phyloP scores from a whole-genome alignment of 495 filamentous ascomycete species.

The Pseudoneurospora amorphoporcata region DNA sequence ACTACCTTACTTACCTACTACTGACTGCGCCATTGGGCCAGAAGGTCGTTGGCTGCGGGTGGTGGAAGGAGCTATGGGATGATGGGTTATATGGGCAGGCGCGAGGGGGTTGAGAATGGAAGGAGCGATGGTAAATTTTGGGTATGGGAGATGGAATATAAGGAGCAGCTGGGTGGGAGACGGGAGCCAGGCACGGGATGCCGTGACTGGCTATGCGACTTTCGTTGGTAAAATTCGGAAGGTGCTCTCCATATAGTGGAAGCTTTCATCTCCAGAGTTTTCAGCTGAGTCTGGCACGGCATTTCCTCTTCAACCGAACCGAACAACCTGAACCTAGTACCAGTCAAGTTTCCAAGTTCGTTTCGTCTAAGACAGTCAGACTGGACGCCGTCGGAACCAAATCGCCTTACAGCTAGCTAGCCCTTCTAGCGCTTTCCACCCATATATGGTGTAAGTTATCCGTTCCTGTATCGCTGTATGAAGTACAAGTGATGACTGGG shows the following conservation, averaged over 20 bases:
- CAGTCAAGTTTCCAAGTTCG: not conserved
- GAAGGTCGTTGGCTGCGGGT: too few species aligned
- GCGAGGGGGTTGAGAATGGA: too few species aligned
- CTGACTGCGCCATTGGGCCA: too few species aligned
- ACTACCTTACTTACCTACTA: too few species aligned
- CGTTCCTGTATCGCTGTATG: not conserved
- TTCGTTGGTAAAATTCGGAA: not conserved
- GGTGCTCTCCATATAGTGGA: not conserved
- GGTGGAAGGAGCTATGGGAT: too few species aligned
- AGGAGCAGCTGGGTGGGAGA: not conserved
- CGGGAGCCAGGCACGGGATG: not conserved
- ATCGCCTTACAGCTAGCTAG: not conserved
- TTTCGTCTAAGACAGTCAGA: not conserved
- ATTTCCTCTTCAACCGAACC: not conserved
- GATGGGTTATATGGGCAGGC: too few species aligned
- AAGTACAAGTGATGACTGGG: not conserved
- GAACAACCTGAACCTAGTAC: not conserved
- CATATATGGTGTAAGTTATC: not conserved
- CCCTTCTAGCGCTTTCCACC: too few species aligned
- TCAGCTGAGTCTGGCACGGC: not conserved
- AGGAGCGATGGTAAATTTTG: not conserved
- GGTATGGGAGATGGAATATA: not conserved
- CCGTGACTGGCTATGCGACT: not conserved
- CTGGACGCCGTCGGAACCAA: not conserved
- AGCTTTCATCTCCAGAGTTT: not conserved